Base-by-base conservation (phyloP, 2,329 filamentous ascomycete genomes). In the Epichloe uncinata region DNA sequence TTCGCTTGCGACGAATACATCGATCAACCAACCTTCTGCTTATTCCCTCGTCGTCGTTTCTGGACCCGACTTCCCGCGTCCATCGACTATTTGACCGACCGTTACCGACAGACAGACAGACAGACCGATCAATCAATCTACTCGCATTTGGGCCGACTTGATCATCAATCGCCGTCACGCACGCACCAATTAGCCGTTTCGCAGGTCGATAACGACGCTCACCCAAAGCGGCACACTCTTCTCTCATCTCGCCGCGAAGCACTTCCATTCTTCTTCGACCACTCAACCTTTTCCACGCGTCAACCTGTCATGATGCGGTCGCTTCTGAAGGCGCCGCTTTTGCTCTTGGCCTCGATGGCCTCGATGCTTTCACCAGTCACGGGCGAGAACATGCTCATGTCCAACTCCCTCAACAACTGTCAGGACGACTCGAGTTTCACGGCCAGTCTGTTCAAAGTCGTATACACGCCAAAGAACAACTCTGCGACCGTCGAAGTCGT, bases 371-470 rank as follows among this genome's bases (percentile, higher is more conserved):
- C 77, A 47, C 68, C 77, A 52, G 74, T 72, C 16, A 61, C 78
- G 52, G 84, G 79, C 54, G 74, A 80, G 62, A 76, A 75, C 55
- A 73, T 87, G 61, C 85, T 97, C 60, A 74, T 82, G 59, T 93
- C 90, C 50, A 86, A 78, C 63, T 94, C 90, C 26, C 77, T 96
- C 58, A 89, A 87, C 66, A 78, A 85, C 44, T 96, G 90, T 69
- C 85, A 90, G 74, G 73, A 81, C 52, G 84, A 91, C 67, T 91
- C 86, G 30, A 83, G 82, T 61, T 94, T 96, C 67, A 85, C 86
- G 4, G 89, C 90, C 59, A 89, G 84, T 58, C 76, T 93, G 52
- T 95, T 96, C 78, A 84, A 94, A 58, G 85, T 95, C 65, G 71
- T 80, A 55, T 87, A 87, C 68, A 87, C 83, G 2, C 85, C 86